Percentiles rank a stretch among this genome's conserved stretches.
These are phyloP conservation scores for Aspergillus nidulans DNA, from an alignment of 495 filamentous ascomycete genomes.

Conservation along the genomic window DNA sequence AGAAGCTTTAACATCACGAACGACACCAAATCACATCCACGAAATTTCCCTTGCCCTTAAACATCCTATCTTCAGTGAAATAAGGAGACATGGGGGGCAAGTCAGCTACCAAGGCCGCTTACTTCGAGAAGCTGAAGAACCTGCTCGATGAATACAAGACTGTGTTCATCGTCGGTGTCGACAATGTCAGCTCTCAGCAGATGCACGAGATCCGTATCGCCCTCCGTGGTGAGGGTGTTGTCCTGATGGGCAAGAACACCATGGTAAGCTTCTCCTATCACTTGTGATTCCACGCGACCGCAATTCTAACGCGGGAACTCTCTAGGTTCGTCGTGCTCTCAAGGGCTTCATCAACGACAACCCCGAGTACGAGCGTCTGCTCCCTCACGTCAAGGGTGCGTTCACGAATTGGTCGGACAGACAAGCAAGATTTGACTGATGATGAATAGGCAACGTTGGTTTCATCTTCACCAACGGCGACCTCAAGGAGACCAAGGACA, in stretches of 20 bases:
- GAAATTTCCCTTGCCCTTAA: conserved; percentile 69
- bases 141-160: conserved; percentile 88
- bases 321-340: conserved; percentile 87
- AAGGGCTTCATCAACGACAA: conserved; percentile 88
- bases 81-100: conserved; percentile 99
- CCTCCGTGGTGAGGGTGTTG: conserved; percentile 83
- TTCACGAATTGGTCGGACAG: not conserved
- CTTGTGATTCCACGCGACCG: not conserved
- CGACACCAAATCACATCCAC: conserved; percentile 14
- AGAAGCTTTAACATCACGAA: conserved; percentile 20
- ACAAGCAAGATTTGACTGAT: not conserved
- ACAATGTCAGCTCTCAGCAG: conserved; percentile 98
- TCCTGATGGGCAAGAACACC: conserved; percentile 99
- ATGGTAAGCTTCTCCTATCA: conserved; percentile 59
- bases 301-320: conserved; percentile 17
- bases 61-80: conserved; percentile 84
- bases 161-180: conserved; percentile 95
- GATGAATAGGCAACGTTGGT: conserved; percentile 73
- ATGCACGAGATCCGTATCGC: conserved; percentile 98
- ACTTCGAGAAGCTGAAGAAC: conserved; percentile 98
- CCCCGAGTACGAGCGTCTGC: conserved; percentile 95
- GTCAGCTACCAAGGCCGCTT: conserved; percentile 85
- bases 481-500: conserved; percentile 84
- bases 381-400: conserved; percentile 84
- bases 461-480: conserved; percentile 99